Evolutionary conservation across 208 protist species (phyloP).

Genomic region (Porcisia hertigi): DNA sequence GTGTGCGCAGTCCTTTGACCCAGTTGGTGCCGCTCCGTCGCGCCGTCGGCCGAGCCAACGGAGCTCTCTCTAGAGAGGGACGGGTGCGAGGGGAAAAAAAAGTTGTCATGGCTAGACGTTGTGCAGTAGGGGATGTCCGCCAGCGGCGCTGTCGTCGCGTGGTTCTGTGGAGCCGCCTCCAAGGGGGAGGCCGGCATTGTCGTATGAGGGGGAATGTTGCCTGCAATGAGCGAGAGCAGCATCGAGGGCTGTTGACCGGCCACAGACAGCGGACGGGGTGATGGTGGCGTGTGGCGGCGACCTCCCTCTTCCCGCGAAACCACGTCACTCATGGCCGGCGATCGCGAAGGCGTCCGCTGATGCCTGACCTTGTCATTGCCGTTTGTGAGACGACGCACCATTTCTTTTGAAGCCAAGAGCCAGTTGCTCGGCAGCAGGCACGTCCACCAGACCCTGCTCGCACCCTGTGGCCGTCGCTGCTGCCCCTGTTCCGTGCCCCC

Average conservation of each 20-base stretch:
- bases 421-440: neutral
- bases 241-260: slow-evolving; percentile 17
- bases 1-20: neutral
- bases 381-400: neutral
- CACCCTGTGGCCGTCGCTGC: neutral
- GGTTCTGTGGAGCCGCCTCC: neutral
- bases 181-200: neutral
- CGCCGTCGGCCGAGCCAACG: neutral
- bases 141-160: neutral
- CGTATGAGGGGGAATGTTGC: neutral
- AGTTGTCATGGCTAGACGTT: neutral
- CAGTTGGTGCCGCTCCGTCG: neutral
- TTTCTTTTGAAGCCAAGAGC: neutral
- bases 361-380: neutral
- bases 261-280: neutral
- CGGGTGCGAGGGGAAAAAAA: neutral
- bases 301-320: neutral
- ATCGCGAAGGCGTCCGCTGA: neutral
- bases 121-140: neutral
- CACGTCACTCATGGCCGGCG: no score
- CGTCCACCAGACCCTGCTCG: neutral
- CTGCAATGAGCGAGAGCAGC: slow-evolving; percentile 29
- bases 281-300: neutral
- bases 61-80: neutral
- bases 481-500: neutral